phyloP scores from a whole-genome alignment of 345 rosid species.

The Viola odorata region DNA sequence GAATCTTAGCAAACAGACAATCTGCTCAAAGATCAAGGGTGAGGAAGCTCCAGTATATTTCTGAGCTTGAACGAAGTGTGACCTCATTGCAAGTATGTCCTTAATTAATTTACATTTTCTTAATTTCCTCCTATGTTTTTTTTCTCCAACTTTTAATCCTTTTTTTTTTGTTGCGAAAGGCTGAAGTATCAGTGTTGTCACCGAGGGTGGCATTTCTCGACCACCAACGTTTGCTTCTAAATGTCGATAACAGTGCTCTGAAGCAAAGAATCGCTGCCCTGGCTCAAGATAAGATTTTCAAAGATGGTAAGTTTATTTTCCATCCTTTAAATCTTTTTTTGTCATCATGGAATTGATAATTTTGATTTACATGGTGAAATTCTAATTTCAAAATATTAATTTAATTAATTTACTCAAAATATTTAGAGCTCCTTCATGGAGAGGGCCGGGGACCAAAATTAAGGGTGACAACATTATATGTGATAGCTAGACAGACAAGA shows the following conservation, averaged over 20 bases:
- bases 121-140: not conserved
- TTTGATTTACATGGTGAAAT: no score
- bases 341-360: no score
- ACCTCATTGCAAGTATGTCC: constrained; percentile 26
- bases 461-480: no score
- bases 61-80: constrained; percentile 33
- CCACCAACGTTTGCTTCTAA: constrained; percentile 30
- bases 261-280: constrained; percentile 34
- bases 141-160: not conserved
- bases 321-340: not conserved
- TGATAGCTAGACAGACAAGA: no score
- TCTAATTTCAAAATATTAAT: no score
- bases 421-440: no score
- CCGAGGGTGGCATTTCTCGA: constrained; percentile 33
- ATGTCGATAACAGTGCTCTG: constrained; percentile 30
- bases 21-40: constrained; percentile 33
- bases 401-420: no score
- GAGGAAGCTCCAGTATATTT: constrained; percentile 32
- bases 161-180: constrained; percentile 4
- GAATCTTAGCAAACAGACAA: constrained; percentile 32
- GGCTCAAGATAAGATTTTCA: constrained; percentile 33
- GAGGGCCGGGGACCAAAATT: no score
- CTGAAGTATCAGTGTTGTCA: constrained; percentile 29
- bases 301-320: constrained; percentile 22
- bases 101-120: not conserved